Conservation (phyloP, 306 rosid species). For the Senna tora region DNA sequence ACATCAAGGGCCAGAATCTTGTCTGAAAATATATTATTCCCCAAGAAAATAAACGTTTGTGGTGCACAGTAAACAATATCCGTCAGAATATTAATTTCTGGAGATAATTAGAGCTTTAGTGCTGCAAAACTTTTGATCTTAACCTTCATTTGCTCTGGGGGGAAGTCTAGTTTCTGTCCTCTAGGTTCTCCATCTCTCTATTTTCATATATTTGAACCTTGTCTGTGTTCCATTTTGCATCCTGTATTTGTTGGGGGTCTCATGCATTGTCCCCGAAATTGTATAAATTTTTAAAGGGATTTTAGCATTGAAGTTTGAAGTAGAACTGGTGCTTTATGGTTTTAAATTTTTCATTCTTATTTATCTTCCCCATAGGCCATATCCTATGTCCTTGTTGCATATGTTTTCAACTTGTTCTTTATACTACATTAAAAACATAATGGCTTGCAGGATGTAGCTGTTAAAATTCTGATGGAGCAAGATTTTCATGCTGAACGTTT, state of each 20-base stretch:
- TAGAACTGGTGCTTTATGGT: constrained; percentile 5
- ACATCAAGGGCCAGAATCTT: background rate
- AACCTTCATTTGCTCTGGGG: background rate
- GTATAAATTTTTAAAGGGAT: background rate
- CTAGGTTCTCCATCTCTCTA: background rate
- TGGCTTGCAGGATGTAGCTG: constrained; percentile 80
- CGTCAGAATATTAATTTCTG: background rate
- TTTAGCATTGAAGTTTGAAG: constrained; percentile 9
- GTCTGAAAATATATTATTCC: background rate
- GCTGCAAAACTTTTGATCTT: background rate
- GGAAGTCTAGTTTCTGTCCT: constrained; percentile 8
- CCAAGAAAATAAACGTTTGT: background rate
- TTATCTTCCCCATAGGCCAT: background rate
- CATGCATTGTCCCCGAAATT: background rate
- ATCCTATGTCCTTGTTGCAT: constrained; percentile 22
- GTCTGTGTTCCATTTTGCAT: background rate
- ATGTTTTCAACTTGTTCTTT: constrained; percentile 4
- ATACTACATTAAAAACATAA: background rate
- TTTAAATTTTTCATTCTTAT: background rate
- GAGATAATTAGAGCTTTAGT: background rate
- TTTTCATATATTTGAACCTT: background rate
- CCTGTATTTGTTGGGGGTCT: background rate
- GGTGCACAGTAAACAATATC: background rate
- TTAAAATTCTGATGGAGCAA: constrained; percentile 88
- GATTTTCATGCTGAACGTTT: constrained; percentile 75